Percentiles rank a stretch among this genome's conserved stretches.
phyloP scores from a whole-genome alignment of 805 yeast species.

The Yamadazyma endophytica region DNA sequence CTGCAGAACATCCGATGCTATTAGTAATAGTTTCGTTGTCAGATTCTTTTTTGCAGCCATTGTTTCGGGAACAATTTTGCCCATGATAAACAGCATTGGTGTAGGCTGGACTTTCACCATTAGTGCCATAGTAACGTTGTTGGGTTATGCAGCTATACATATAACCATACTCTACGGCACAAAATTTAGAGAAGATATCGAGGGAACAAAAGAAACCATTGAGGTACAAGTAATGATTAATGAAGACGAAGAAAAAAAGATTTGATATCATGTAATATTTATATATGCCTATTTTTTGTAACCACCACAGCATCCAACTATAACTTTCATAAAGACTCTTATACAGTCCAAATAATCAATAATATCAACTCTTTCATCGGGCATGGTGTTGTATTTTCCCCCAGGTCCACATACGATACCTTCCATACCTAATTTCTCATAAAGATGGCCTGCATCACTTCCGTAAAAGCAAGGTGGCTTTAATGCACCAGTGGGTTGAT shows the following conservation, averaged over 20 bases:
- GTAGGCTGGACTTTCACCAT: constrained; percentile 53
- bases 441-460: constrained; percentile 10
- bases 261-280: no score
- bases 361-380: constrained; percentile 10
- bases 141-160: constrained; percentile 27
- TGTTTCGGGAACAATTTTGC: constrained; percentile 43
- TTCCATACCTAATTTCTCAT: constrained; percentile 10
- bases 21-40: constrained; percentile 46
- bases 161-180: constrained; percentile 35
- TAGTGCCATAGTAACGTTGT: constrained; percentile 36
- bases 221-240: no score
- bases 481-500: constrained; percentile 11
- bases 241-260: no score
- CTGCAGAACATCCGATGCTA: constrained; percentile 45
- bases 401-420: constrained; percentile 12
- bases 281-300: constrained; percentile 6
- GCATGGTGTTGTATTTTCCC: constrained; percentile 11
- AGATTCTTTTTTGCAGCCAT: constrained; percentile 47
- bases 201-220: no score
- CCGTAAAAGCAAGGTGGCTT: constrained; percentile 11
- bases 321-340: constrained; percentile 8
- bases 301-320: constrained; percentile 9
- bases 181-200: no score
- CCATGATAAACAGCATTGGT: constrained; percentile 43
- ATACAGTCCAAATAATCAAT: constrained; percentile 11